Base-by-base conservation (phyloP, 1,284 basidiomycete species). In the Boletellus dicymbophilus region DNA sequence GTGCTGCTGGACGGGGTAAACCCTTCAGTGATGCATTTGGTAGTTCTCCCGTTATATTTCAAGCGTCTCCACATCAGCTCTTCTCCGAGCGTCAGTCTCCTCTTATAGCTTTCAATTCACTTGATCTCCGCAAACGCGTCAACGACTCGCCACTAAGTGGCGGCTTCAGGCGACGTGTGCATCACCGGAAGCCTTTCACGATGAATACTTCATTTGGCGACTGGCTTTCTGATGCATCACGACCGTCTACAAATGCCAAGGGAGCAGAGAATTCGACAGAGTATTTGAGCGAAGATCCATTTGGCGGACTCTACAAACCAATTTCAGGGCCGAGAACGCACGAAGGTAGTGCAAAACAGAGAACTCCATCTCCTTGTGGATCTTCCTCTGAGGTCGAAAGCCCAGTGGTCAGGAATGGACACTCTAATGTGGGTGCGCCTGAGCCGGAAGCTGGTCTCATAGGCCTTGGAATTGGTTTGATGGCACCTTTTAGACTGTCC, bases 361-460 rank as follows among this genome's bases (percentile, higher is more conserved):
- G 54, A 48, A 55, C 48, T 13, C 48, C 54, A 28, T 60, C 55
- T 0, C 56, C 76, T 20, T 61, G 73, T 26, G 61, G 70, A 46
- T 71, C 75, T 27, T 71, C 65, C 31, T 68, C 73, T 18, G 77
- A 75, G 44, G 59, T 61, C 21, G 84, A 84, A 51, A 85, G 83
- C 51, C 84, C 84, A n/a, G 77, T 85, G 11, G 61, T 85, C 44
- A 72, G 82, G 51, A 77, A 73, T 53, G 65, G 72, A 45, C 58
- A 71, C 33, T 58, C 62, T 25, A 50, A 56, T 26, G 44, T 44
- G 43, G 54, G 56, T 36, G 55, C 62, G 6, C 58, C 65, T 16
- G 68, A 67, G 36, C 46, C 66, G 20, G 63, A 71, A 31, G 66
- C 67, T 4, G 68, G 60, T 25, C 56, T 59, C 30, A 54, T 70